These are phyloP conservation scores for Emergomyces africanus DNA, from an alignment of 2,329 filamentous ascomycete species.

Conservation along the genomic window DNA sequence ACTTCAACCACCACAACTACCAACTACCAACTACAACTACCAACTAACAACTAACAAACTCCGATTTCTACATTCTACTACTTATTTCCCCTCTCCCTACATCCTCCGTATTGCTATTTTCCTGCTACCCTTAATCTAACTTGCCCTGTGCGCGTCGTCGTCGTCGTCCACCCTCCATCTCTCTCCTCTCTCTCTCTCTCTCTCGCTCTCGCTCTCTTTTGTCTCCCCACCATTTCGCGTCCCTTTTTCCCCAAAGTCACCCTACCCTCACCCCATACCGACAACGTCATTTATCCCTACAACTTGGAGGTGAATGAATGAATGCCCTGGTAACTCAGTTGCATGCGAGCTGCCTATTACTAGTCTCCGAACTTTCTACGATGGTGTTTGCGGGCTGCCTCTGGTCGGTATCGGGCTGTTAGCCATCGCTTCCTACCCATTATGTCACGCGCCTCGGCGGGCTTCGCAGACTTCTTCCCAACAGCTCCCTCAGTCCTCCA, in stretches of 20 bases:
- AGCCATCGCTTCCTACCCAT: conserved; percentile 38
- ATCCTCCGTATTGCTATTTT: neutral
- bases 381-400: conserved; percentile 27
- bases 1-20: too few relatives aligned
- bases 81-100: neutral
- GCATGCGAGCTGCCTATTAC: neutral
- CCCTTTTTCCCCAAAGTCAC: neutral
- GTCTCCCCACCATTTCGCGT: conserved; percentile 2
- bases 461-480: conserved; percentile 79
- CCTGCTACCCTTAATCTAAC: neutral
- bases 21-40: too few relatives aligned
- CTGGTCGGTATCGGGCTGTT: conserved; percentile 25
- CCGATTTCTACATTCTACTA: neutral
- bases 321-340: neutral
- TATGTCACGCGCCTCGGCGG: conserved; percentile 71
- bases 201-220: neutral
- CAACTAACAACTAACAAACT: neutral
- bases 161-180: neutral
- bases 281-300: neutral
- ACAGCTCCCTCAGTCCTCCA: conserved; percentile 55
- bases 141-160: neutral
- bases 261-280: neutral
- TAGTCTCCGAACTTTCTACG: conserved; percentile 17
- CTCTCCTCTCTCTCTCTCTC: neutral
- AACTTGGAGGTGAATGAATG: neutral